A percentile compares a stretch with the other conserved stretches of the same genome.
phyloP scores from a whole-genome alignment of 1,284 basidiomycete species.

The Melanopsichium pennsylvanicum region DNA sequence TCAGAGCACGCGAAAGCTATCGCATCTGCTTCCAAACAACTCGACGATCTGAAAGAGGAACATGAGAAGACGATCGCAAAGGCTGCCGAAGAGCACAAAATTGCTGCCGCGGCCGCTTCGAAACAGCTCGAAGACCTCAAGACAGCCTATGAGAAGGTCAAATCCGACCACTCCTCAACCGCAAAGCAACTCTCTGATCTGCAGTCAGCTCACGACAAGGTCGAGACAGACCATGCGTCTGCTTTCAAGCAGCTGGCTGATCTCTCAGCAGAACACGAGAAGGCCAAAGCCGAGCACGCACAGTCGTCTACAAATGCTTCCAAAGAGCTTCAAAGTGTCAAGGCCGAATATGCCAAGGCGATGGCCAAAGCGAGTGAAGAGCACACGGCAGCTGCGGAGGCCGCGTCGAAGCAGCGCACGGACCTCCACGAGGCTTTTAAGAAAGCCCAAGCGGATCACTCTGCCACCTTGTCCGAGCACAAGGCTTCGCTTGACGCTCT shows the following conservation, averaged over 20 bases:
- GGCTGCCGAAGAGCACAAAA: constrained; percentile 14
- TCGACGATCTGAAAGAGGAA: constrained; percentile 10
- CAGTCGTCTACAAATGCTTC: background rate
- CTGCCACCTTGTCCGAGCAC: constrained; percentile 6
- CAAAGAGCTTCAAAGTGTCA: constrained; percentile 1
- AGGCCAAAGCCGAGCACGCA: constrained; percentile 9
- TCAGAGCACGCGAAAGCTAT: constrained; percentile 4
- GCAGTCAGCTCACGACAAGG: constrained; percentile 5
- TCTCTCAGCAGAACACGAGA: background rate
- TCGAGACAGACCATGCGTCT: constrained; percentile 2
- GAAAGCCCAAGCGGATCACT: constrained; percentile 8
- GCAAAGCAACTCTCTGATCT: background rate
- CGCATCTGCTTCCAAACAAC: background rate
- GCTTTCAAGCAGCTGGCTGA: background rate
- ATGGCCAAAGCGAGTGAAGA: constrained; percentile 13
- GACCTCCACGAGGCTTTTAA: background rate
- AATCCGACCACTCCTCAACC: background rate
- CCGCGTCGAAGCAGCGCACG: constrained; percentile 5
- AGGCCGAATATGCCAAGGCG: constrained; percentile 15
- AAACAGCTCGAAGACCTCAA: constrained; percentile 21
- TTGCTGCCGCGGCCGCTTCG: constrained; percentile 1
- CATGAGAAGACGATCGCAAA: background rate
- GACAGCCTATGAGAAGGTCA: constrained; percentile 3
- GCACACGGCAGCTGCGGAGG: constrained; percentile 3
- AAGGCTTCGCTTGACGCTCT: constrained; percentile 6